These are phyloP conservation scores for Cardiospermum halicacabum DNA, from an alignment of 345 rosid genomes.

Conservation along the genomic window DNA sequence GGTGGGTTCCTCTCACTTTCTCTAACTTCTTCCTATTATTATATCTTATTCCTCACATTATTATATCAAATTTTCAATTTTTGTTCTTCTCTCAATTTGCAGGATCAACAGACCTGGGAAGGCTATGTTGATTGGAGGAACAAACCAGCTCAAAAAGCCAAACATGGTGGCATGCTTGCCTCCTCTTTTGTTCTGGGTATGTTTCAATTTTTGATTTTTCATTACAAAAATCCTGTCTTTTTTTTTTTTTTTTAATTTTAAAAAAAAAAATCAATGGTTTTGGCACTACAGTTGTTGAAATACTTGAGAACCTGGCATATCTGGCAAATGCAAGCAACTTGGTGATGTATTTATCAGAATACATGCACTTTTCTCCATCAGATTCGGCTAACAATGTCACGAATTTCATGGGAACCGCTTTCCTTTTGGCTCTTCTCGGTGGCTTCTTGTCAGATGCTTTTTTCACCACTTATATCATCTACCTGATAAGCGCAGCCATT, in stretches of 20 bases:
- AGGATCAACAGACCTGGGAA: slow-evolving; percentile 62
- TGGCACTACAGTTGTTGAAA: slow-evolving; percentile 68
- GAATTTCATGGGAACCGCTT: slow-evolving; percentile 86
- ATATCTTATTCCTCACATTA: not conserved
- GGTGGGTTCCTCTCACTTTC: slow-evolving; percentile 44
- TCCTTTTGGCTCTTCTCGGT: slow-evolving; percentile 74
- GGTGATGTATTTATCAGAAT: slow-evolving; percentile 51
- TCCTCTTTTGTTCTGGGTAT: slow-evolving; percentile 66
- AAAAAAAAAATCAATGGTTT: too few species aligned
- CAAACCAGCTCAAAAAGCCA: slow-evolving; percentile 50
- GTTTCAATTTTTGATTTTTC: slow-evolving; percentile 10
- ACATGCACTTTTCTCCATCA: slow-evolving; percentile 68
- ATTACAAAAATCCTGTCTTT: not conserved
- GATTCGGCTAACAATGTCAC: slow-evolving; percentile 72
- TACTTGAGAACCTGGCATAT: slow-evolving; percentile 84
- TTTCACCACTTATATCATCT: slow-evolving; percentile 57
- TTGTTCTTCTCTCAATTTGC: too few species aligned
- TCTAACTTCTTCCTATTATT: not conserved
- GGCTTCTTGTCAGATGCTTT: slow-evolving; percentile 81
- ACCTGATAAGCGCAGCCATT: slow-evolving; percentile 53
- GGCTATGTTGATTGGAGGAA: slow-evolving; percentile 82
- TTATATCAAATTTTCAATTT: not conserved
- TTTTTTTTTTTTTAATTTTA: too few species aligned
- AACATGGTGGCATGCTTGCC: slow-evolving; percentile 75
- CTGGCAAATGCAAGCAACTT: slow-evolving; percentile 82